Evolutionary conservation across 2,329 filamentous ascomycete species (phyloP), one percentile per base, ranked within the genome.

Genomic region (Aspergillus fijiensis): DNA sequence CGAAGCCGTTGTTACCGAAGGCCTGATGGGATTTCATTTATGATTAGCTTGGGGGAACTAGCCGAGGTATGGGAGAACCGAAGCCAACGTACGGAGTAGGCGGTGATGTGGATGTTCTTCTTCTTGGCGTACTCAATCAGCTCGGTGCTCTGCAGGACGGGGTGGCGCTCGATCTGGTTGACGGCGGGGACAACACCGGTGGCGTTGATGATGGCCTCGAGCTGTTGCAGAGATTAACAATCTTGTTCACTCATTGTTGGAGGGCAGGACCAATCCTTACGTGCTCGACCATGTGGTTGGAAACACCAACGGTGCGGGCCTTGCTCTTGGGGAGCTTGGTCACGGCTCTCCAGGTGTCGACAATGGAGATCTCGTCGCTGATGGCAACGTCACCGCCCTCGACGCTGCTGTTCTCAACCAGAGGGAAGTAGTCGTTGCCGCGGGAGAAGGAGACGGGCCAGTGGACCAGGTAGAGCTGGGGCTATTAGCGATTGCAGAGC

Each of bases 151-250:
- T 89, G 87, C 11, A 90, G 79, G 67, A 88, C 88, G 2, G 87
- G 86, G 72, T 90, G 87, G 55, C 85, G 85, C 72, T 90, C 87
- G 63, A 90, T 85, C 75, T 90, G 87, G 75, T 90, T 89, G 66
- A 84, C 82, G 2, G 85, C 85, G 1, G 87, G 87, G 1, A 85
- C 77, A 65, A 90, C 82, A 48, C 74, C 74, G n/a, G 74, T 76
- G 55, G 75, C 85, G 45, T 82, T 79, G 73, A 85, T 81, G 67
- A 87, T 70, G 53, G 79, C 78, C 69, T 87, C 80, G 67, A 87
- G 75, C 77, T 74, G 42, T 16, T 5, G 5, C 12, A 2, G 19
- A 50, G 50, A 33, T 58, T 25, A 23, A 14, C 3, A 23, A 5
- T 27, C 4, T 19, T 49, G 51, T 51, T 5, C 16, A 12, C 16